phyloP scores from a whole-genome alignment of 176 grass and related monocot genomes.

The Phragmites australis region DNA sequence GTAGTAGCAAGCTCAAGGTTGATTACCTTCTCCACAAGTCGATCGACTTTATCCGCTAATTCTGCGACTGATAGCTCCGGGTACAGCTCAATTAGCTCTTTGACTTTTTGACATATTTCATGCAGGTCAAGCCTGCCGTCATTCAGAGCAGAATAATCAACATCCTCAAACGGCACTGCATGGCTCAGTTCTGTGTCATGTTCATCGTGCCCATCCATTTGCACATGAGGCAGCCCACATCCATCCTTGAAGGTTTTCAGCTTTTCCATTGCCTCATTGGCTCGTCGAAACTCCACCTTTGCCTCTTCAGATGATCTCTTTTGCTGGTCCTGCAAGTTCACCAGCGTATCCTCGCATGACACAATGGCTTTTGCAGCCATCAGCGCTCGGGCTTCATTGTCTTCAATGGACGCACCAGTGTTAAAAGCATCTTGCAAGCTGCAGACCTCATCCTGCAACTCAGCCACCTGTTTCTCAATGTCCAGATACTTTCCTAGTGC shows the following conservation, averaged over 20 bases:
- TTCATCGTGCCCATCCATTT: slow-evolving; percentile 30
- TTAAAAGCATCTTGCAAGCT: slow-evolving; percentile 76
- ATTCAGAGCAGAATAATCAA: slow-evolving; percentile 33
- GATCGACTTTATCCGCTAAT: slow-evolving; percentile 64
- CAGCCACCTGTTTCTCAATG: slow-evolving; percentile 67
- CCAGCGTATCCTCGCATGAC: slow-evolving; percentile 80
- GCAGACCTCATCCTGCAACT: slow-evolving; percentile 73
- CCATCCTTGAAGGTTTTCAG: slow-evolving; percentile 64
- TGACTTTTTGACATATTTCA: slow-evolving; percentile 52
- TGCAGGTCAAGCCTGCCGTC: slow-evolving; percentile 52
- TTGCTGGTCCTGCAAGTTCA: slow-evolving; percentile 64
- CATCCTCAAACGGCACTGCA: not conserved
- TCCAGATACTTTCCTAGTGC: slow-evolving; percentile 64
- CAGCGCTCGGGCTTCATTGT: slow-evolving; percentile 79
- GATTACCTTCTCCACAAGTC: slow-evolving; percentile 60
- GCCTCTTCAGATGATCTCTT: slow-evolving; percentile 60
- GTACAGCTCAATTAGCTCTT: slow-evolving; percentile 49
- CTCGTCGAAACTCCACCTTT: slow-evolving; percentile 53
- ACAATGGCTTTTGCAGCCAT: slow-evolving; percentile 81
- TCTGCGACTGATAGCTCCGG: slow-evolving; percentile 54
- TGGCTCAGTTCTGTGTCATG: slow-evolving; percentile 23
- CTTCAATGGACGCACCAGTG: slow-evolving; percentile 66
- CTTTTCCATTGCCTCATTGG: slow-evolving; percentile 59
- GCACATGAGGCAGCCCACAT: slow-evolving; percentile 24
- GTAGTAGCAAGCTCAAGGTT: slow-evolving; percentile 57